Evolutionary conservation across 352 stramenopile genomes (phyloP), one percentile per base, ranked within the genome.

Genomic region (Thalassiosira mediterranea): DNA sequence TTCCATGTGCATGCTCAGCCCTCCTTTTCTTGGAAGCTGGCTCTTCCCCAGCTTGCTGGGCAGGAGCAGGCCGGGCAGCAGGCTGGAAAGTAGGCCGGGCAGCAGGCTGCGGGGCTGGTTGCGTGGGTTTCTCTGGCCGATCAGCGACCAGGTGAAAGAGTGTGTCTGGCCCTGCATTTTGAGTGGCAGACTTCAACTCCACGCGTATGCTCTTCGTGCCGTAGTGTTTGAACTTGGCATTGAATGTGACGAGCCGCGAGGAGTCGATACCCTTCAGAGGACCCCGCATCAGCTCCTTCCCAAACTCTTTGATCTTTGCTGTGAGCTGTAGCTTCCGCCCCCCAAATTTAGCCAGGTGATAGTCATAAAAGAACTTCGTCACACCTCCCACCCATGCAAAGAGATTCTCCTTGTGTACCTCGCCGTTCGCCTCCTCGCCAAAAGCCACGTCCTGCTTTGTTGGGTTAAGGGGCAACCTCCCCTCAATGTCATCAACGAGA

Each of bases 361-460:
- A 66, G 3, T 72, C 58, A 42, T 71, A 88, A 57, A 68, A 86
- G 15, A 74, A 48, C 7, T 67, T 58, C 2, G 61, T 42, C 0
- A 84, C 31, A 44, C 60, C 53, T 52, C 77, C 77, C 17, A 82
- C 64, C 49, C 42, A 79, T 34, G 42, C 28, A 13, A 65, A 72
- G 34, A 88, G 25, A 60, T 88, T 88, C 26, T 66, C 59, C 38
- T 78, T 60, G 38, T 85, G 76, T 5, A 85, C 68, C 21, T 66
- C 52, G 13, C 80, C 80, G 44, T 82, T 54, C 17, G 49, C 60
- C 56, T 81, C 44, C 34, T 85, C 59, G 21, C 21, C 56, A 32
- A 82, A 82, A 19, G 73, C 66, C 34, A 80, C 32, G 26, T 58
- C 58, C 54, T 88, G 78, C 32, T 89, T 89, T 32, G 82, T 87